phyloP scores from a whole-genome alignment of 306 rosid genomes.

The Fragaria ananassa region DNA sequence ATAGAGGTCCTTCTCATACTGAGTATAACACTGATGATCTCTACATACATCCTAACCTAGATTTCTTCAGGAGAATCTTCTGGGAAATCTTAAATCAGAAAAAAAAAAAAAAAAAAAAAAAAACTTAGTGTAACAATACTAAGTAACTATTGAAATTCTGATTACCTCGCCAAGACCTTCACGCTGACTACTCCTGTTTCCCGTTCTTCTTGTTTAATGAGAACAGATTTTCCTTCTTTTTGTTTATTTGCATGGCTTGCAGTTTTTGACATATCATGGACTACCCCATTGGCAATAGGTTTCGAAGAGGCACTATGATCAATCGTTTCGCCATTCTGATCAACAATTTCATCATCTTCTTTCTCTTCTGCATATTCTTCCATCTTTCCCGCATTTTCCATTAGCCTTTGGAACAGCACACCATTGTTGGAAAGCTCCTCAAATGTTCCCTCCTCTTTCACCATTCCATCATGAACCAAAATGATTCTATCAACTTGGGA shows the following conservation, averaged over 20 bases:
- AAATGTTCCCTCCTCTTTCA: slow-evolving; percentile 88
- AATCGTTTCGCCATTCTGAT: slow-evolving; percentile 5
- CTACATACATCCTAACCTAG: neutral
- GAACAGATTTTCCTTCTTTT: slow-evolving; percentile 61
- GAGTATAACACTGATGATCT: neutral
- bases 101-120: too few species aligned
- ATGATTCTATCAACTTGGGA: slow-evolving; percentile 83
- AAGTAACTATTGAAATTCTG: neutral
- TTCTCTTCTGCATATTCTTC: slow-evolving; percentile 56
- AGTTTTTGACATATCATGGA: slow-evolving; percentile 35
- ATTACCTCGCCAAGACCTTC: slow-evolving; percentile 78
- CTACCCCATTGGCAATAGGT: slow-evolving; percentile 39
- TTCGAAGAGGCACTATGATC: slow-evolving; percentile 21
- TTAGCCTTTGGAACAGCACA: slow-evolving; percentile 70
- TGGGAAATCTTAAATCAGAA: neutral
- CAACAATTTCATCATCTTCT: slow-evolving; percentile 33
- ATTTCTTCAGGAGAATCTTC: neutral
- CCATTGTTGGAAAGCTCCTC: slow-evolving; percentile 76
- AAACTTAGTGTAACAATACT: neutral
- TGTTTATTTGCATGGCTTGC: slow-evolving; percentile 41
- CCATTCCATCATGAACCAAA: slow-evolving; percentile 71
- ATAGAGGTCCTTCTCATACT: neutral
- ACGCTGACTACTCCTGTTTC: slow-evolving; percentile 83
- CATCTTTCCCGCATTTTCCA: slow-evolving; percentile 95
- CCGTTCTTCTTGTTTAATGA: slow-evolving; percentile 80